Evolutionary conservation across 441 rosid species (phyloP).

Genomic region (Lepidium campestre): DNA sequence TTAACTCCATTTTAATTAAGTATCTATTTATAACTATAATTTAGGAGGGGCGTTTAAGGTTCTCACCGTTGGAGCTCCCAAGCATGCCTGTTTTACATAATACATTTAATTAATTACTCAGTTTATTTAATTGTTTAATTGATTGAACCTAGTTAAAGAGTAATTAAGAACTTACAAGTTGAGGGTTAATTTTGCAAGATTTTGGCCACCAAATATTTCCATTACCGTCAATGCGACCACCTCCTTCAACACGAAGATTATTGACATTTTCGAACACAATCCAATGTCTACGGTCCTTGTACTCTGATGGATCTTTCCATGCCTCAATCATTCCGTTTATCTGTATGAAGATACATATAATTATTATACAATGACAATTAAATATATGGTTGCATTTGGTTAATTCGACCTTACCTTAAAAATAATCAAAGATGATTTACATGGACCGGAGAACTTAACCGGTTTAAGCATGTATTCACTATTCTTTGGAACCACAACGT

Average conservation of each 20-base stretch:
- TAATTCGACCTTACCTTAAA: constrained; percentile 20
- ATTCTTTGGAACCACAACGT: constrained; percentile 46
- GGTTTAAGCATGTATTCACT: constrained; percentile 55
- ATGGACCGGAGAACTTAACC: constrained; percentile 74
- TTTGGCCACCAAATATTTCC: constrained; percentile 81
- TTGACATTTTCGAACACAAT: constrained; percentile 41
- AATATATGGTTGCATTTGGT: not conserved
- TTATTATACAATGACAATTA: no score
- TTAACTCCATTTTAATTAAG: no score
- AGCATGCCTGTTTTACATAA: constrained; percentile 57
- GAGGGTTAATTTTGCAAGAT: constrained; percentile 77
- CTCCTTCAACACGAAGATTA: constrained; percentile 62
- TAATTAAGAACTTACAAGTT: constrained; percentile 37
- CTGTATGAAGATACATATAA: constrained; percentile 27
- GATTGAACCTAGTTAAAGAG: not conserved
- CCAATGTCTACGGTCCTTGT: constrained; percentile 53
- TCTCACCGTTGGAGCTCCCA: constrained; percentile 76
- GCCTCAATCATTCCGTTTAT: constrained; percentile 64
- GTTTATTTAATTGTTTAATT: not conserved
- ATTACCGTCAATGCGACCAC: constrained; percentile 74
- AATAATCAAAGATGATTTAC: constrained; percentile 40
- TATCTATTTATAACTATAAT: no score
- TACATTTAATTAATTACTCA: no score
- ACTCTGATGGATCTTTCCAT: constrained; percentile 37
- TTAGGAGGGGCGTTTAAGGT: not conserved